phyloP scores from a whole-genome alignment of 768 basidiomycete species.

The Suillus spraguei region DNA sequence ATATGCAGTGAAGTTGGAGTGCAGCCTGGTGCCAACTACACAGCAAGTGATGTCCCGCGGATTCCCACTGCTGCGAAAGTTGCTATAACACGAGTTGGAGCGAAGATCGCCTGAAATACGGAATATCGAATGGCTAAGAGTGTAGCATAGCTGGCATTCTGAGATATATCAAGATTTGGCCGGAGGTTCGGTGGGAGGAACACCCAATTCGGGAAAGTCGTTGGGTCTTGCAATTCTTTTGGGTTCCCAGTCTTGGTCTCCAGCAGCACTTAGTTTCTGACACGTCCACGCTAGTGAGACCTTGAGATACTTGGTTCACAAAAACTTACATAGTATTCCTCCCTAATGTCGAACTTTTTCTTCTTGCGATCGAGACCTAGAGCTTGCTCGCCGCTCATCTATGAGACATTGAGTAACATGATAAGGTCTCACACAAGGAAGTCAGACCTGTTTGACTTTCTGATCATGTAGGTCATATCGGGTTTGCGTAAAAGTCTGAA shows the following conservation, averaged over 20 bases:
- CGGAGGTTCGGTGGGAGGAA: constrained; percentile 67
- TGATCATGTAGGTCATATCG: constrained; percentile 88
- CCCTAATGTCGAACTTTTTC: constrained; percentile 89
- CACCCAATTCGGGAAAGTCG: constrained; percentile 94
- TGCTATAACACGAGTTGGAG: background rate
- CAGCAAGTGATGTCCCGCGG: background rate
- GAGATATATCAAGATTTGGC: constrained; percentile 9
- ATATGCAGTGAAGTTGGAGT: background rate
- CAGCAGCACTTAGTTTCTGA: constrained; percentile 65
- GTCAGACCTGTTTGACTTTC: constrained; percentile 66
- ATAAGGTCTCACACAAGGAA: no score
- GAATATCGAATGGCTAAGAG: background rate
- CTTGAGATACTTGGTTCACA: background rate
- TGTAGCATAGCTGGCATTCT: background rate
- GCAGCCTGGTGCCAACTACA: background rate
- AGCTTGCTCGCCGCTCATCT: constrained; percentile 81
- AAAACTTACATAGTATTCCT: constrained; percentile 91
- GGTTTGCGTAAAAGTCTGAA: constrained; percentile 85
- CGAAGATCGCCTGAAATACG: no score
- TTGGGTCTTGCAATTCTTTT: constrained; percentile 81
- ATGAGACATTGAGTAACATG: background rate
- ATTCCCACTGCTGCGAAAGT: background rate
- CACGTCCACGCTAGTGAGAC: constrained; percentile 7
- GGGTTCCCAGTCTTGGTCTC: constrained; percentile 82
- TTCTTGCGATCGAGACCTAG: constrained; percentile 67